A percentile compares a stretch with the other conserved stretches of the same genome.
These are phyloP conservation scores for Pseudomassariella vexata DNA, from an alignment of 2,329 filamentous ascomycete genomes.

Conservation along the genomic window DNA sequence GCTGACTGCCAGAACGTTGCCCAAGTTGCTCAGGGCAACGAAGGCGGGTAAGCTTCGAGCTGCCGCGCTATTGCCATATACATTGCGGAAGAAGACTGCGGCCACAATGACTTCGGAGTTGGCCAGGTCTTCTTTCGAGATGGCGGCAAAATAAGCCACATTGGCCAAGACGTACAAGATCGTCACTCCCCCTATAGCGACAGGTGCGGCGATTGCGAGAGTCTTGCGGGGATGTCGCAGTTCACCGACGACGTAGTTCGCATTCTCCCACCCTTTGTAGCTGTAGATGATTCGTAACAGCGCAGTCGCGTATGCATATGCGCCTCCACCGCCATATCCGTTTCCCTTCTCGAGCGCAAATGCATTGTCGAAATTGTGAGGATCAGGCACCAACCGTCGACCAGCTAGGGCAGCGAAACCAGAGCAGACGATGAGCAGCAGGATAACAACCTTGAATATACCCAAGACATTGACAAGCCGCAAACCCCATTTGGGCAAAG, in stretches of 20 bases:
- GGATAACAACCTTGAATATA: conserved; percentile 53
- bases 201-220: conserved; percentile 47
- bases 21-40: conserved; percentile 55
- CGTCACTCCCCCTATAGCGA: conserved; percentile 53
- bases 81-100: conserved; percentile 53
- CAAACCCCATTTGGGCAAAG: conserved; percentile 52
- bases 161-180: conserved; percentile 59
- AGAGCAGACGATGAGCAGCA: conserved; percentile 56
- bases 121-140: conserved; percentile 51
- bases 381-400: conserved; percentile 38
- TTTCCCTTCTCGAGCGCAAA: conserved; percentile 40
- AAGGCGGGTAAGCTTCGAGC: conserved; percentile 44
- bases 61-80: conserved; percentile 52
- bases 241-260: conserved; percentile 56
- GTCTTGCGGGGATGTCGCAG: conserved; percentile 50
- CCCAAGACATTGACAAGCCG: conserved; percentile 54
- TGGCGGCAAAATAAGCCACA: conserved; percentile 59
- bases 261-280: conserved; percentile 60
- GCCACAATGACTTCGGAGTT: conserved; percentile 55
- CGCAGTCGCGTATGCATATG: conserved; percentile 50
- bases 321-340: conserved; percentile 41
- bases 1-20: conserved; percentile 56
- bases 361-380: conserved; percentile 52
- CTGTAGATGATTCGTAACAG: conserved; percentile 54
- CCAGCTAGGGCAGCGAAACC: conserved; percentile 53